Base-by-base conservation (phyloP, 2,329 filamentous ascomycete species). In the Xylariaceae sp. region DNA sequence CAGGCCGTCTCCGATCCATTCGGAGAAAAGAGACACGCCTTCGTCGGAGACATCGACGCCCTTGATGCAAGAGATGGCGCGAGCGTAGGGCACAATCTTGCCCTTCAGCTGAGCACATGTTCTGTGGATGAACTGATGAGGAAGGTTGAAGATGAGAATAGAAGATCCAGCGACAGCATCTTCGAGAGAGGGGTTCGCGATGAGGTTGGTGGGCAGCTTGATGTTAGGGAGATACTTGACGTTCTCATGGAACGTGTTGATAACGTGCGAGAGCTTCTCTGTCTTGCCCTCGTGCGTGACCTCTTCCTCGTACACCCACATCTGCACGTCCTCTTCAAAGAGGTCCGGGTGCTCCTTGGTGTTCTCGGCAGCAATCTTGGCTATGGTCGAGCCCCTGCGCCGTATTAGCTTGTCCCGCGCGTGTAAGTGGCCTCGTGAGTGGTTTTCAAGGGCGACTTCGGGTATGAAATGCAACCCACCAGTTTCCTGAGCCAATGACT, bases 231-330 rank as follows among this genome's bases (percentile, higher is more conserved):
- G 88, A 78, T 99, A 99, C 77, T 97, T 99, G 78, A 96, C 82
- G 76, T 99, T 99, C 79, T 99, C 94, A 78, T 97, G 92, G 70
- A 89, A 78, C 50, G 82, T 83, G 80, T 99, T 99, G 84, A 99
- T 96, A 68, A 99, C 77, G 55, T 85, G 75, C 6, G 94, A 96
- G 74, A 99, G 87, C 78, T 96, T 96, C 74, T 94, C 89, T 2
- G 88, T 84, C 64, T 85, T 80, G 64, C 84, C 82, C 70, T 83
- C 82, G 44, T 82, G 80, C 57, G 84, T 83, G 64, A 96, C 87
- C 23, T 96, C 84, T 75, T 99, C 94, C 76, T 99, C 94, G 73
- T 86, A 97, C 71, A 99, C 95, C 94, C 94, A 99, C 94, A 99
- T 97, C 76, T 96, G 90, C 55, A 99, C 92, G 63, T 91, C 81